A percentile compares a stretch with the other conserved stretches of the same genome.
Evolutionary conservation across 345 rosid genomes (phyloP).

Genomic region (Rhodamnia argentea): DNA sequence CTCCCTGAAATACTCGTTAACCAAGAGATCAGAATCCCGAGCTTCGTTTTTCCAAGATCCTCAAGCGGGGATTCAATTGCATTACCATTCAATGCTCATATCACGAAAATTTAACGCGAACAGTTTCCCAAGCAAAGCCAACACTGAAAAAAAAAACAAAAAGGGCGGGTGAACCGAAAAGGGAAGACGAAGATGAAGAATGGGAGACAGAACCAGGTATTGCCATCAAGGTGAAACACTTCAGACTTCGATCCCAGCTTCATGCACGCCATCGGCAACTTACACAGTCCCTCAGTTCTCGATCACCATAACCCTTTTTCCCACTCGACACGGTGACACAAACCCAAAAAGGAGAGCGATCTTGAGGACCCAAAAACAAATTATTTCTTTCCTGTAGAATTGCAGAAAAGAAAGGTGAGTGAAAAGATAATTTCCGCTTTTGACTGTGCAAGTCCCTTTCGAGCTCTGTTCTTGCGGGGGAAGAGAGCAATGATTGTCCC

Average conservation of each 20-base stretch:
- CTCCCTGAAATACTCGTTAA: not conserved
- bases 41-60: not conserved
- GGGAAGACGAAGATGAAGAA: not conserved
- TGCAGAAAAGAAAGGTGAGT: not conserved
- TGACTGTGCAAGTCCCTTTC: not conserved
- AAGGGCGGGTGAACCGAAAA: not conserved
- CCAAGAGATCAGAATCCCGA: not conserved
- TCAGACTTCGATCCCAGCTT: conserved; percentile 92
- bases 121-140: not conserved
- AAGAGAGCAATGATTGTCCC: not conserved
- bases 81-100: not conserved
- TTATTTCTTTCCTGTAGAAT: not conserved
- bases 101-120: not conserved
- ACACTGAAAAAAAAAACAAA: not conserved
- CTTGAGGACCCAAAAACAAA: not conserved
- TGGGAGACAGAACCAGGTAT: conserved; percentile 41
- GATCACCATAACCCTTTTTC: not conserved
- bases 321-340: not conserved
- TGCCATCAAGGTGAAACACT: conserved; percentile 55
- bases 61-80: not conserved
- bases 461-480: not conserved
- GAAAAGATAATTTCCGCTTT: not conserved
- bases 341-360: not conserved
- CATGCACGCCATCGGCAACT: conserved; percentile 55
- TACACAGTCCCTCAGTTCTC: not conserved